A percentile compares a stretch with the other conserved stretches of the same genome.
These are phyloP conservation scores for Xanthoconium stramineum DNA, from an alignment of 768 basidiomycete species.

Conservation along the genomic window DNA sequence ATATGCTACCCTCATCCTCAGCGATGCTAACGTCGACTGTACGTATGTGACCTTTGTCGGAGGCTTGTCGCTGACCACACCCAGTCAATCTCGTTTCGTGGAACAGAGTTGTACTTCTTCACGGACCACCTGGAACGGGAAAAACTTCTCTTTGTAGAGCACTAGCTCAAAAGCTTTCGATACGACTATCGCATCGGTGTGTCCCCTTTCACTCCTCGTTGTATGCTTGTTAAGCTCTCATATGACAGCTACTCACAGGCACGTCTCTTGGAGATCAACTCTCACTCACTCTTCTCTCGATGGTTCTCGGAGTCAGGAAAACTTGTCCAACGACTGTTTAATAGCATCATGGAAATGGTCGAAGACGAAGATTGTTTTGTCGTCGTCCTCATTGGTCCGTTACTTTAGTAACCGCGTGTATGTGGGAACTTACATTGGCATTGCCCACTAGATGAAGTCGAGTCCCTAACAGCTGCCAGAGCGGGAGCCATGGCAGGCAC, in stretches of 20 bases:
- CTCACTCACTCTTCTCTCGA: constrained; percentile 95
- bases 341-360: constrained; percentile 82
- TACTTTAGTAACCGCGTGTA: not conserved
- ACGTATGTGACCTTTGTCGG: constrained; percentile 26
- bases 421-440: constrained; percentile 1
- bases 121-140: constrained; percentile 97
- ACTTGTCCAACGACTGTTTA: constrained; percentile 91
- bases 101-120: constrained; percentile 92
- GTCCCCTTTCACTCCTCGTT: constrained; percentile 14
- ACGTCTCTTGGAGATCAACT: constrained; percentile 94
- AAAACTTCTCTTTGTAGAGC: constrained; percentile 96
- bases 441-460: constrained; percentile 77
- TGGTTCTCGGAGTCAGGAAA: constrained; percentile 99
- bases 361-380: constrained; percentile 92
- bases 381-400: constrained; percentile 85
- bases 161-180: constrained; percentile 91
- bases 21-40: constrained; percentile 86
- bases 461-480: constrained; percentile 90
- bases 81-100: constrained; percentile 88
- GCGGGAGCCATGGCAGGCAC: constrained; percentile 94
- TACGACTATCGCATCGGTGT: constrained; percentile 82
- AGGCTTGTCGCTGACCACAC: constrained; percentile 6
- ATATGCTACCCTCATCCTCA: constrained; percentile 89
- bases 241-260: constrained; percentile 72
- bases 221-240: not conserved